phyloP scores from a whole-genome alignment of 805 yeast genomes.

The Barnettozyma siamensis region DNA sequence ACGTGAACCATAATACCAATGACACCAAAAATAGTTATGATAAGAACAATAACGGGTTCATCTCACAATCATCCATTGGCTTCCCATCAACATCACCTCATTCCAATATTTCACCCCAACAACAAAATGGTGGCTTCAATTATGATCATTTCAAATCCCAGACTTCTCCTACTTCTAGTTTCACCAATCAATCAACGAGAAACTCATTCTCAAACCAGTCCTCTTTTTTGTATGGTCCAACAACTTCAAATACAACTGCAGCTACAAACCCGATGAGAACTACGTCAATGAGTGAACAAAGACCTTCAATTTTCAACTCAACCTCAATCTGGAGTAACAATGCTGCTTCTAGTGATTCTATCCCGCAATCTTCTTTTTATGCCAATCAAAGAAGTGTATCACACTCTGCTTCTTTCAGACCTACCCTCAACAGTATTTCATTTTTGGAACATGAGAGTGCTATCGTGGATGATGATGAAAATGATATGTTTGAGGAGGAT shows the following conservation, averaged over 20 bases:
- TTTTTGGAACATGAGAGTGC: conserved; percentile 18
- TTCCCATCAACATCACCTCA: conserved; percentile 1
- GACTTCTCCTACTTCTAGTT: not conserved
- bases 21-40: not conserved
- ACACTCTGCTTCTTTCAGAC: conserved; percentile 15
- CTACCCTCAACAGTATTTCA: conserved; percentile 2
- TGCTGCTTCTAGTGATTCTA: conserved; percentile 3
- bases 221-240: conserved; percentile 1
- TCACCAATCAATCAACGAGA: not conserved
- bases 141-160: not conserved
- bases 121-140: not conserved
- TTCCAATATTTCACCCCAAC: not conserved
- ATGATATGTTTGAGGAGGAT: conserved; percentile 53
- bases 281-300: conserved; percentile 10
- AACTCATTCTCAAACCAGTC: conserved; percentile 10
- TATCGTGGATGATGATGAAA: conserved; percentile 31
- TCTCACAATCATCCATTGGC: not conserved
- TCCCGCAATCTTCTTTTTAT: conserved; percentile 3
- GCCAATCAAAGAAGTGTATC: conserved; percentile 14
- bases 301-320: conserved; percentile 11
- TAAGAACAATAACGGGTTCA: not conserved
- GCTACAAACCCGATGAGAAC: conserved; percentile 4
- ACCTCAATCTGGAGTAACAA: conserved; percentile 19
- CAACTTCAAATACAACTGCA: conserved; percentile 8
- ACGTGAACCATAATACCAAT: not conserved